Conservation (phyloP, 257 asterid species). For the Salvia splendens region DNA sequence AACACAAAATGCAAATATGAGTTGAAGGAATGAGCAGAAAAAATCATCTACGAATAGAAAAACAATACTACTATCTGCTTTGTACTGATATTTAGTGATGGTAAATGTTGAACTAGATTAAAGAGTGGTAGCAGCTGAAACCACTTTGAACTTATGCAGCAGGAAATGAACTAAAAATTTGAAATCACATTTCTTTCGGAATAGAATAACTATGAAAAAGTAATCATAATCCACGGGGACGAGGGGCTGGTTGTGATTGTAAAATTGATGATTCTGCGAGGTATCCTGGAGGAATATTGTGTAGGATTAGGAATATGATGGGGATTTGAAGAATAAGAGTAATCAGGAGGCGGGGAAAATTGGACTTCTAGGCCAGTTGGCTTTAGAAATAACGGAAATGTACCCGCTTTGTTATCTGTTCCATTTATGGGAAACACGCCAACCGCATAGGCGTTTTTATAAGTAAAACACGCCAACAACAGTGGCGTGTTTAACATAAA, state of each 20-base stretch:
- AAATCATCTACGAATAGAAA: background rate
- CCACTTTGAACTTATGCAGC: constrained; percentile 19
- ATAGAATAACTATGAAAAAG: constrained; percentile 8
- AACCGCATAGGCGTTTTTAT: too few species aligned
- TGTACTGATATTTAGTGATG: constrained; percentile 1
- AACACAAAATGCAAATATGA: background rate
- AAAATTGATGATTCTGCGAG: constrained; percentile 56
- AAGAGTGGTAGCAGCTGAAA: constrained; percentile 14
- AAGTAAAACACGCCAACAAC: too few species aligned
- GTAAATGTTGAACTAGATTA: background rate
- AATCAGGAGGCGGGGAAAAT: constrained; percentile 48
- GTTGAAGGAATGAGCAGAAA: background rate
- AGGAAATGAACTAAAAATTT: background rate
- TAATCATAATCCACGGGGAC: constrained; percentile 10
- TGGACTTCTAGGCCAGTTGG: too few species aligned
- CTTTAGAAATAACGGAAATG: too few species aligned
- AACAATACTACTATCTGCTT: too few species aligned
- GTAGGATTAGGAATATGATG: constrained; percentile 47
- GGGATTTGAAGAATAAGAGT: constrained; percentile 39
- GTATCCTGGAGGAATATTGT: constrained; percentile 66
- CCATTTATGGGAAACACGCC: too few species aligned
- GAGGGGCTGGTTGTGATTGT: background rate
- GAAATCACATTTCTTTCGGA: background rate
- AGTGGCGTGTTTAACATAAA: too few species aligned
- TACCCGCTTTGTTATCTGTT: too few species aligned